Percentiles rank a stretch among this genome's conserved stretches.
Conservation (phyloP, 2,329 filamentous ascomycete genomes). For the Penicillium sclerotiorum region DNA sequence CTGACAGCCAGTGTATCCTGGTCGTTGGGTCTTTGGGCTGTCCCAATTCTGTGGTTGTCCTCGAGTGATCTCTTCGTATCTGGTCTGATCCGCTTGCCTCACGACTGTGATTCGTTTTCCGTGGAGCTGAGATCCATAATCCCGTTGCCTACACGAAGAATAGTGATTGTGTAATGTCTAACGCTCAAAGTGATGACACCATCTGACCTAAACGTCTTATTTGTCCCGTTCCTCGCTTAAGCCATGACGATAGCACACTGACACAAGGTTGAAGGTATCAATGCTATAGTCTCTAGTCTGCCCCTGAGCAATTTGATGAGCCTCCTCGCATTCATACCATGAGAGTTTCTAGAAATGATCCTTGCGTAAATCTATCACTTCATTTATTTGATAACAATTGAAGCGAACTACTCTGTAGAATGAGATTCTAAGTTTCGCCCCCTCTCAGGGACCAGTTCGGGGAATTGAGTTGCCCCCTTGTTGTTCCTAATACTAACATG, state of each 20-base stretch:
- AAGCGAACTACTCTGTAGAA: conserved; percentile 12
- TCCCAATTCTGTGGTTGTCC: conserved; percentile 23
- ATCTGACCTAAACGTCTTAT: neutral
- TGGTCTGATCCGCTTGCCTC: conserved; percentile 3
- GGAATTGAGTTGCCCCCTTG: conserved; percentile 16
- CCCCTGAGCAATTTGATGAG: too few relatives aligned
- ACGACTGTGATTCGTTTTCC: neutral
- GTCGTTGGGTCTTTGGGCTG: conserved; percentile 21
- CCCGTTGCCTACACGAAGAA: too few relatives aligned
- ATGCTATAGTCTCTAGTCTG: too few relatives aligned
- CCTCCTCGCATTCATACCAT: conserved; percentile 30
- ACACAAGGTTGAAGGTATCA: too few relatives aligned
- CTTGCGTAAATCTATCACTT: conserved; percentile 41
- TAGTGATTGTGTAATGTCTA: neutral
- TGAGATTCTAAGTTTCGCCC: neutral
- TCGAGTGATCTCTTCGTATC: conserved; percentile 18
- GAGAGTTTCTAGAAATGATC: conserved; percentile 20
- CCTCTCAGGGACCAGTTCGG: conserved; percentile 25
- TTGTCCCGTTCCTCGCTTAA: neutral
- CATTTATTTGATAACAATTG: too few relatives aligned
- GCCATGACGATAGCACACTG: neutral
- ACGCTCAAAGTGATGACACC: neutral
- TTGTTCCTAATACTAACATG: conserved; percentile 10
- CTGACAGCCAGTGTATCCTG: conserved; percentile 29
- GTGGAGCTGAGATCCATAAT: too few relatives aligned